Conservation (phyloP, 768 basidiomycete species). For the Boletus sensibilis region DNA sequence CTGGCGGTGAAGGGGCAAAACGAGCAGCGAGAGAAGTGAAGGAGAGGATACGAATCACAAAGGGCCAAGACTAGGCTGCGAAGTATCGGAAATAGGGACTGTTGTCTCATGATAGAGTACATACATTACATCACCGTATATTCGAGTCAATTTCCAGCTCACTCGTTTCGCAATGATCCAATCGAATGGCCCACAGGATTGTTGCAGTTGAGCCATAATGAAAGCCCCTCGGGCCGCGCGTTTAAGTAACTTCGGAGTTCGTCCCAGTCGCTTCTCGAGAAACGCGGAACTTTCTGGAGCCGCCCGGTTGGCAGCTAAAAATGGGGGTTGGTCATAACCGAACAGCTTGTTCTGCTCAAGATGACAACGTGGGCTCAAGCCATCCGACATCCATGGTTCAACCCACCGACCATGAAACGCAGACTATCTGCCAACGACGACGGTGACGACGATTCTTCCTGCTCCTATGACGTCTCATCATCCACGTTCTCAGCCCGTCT, state of each 20-base stretch:
- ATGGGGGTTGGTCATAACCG: not conserved
- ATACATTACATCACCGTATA: constrained; percentile 14
- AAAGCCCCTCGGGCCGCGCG: not conserved
- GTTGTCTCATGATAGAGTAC: not conserved
- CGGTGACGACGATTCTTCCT: constrained; percentile 11
- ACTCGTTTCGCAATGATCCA: not conserved
- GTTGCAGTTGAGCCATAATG: not conserved
- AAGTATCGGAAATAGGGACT: not conserved
- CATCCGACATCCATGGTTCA: constrained; percentile 47
- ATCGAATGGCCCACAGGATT: not conserved
- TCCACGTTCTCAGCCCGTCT: constrained; percentile 41
- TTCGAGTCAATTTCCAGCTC: constrained; percentile 6
- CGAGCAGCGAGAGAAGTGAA: constrained; percentile 53
- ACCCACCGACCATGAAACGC: constrained; percentile 41
- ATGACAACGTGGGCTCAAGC: constrained; percentile 37
- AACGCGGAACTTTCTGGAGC: constrained; percentile 12
- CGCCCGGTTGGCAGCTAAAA: not conserved
- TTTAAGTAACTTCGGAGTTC: not conserved
- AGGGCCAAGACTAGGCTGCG: constrained; percentile 18
- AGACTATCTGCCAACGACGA: constrained; percentile 28
- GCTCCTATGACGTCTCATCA: constrained; percentile 5
- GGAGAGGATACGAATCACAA: constrained; percentile 33
- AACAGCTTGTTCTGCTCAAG: not conserved
- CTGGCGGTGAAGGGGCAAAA: constrained; percentile 64
- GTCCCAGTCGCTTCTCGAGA: not conserved